A percentile compares a stretch with the other conserved stretches of the same genome.
Evolutionary conservation across 2,329 filamentous ascomycete genomes (phyloP).

Genomic region (Coniochaeta ligniaria): DNA sequence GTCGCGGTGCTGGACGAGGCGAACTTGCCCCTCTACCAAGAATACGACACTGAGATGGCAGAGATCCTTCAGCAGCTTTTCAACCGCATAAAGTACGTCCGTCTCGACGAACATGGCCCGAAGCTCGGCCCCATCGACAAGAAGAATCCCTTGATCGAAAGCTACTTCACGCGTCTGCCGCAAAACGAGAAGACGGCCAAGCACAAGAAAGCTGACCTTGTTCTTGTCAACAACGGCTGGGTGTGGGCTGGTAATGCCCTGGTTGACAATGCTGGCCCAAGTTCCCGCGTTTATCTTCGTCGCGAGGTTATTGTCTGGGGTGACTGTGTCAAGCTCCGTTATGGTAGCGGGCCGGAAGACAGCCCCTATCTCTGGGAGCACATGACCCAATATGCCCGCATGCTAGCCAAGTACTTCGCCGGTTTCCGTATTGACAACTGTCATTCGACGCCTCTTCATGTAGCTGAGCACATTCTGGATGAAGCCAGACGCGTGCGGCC

Average conservation of each 20-base stretch:
- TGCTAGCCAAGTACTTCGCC: conserved; percentile 90
- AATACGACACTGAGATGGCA: conserved; percentile 78
- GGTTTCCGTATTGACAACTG: conserved; percentile 98
- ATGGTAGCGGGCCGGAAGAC: conserved; percentile 72
- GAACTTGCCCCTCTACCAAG: conserved; percentile 83
- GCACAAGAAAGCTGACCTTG: conserved; percentile 68
- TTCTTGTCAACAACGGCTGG: conserved; percentile 94
- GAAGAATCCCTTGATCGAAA: conserved; percentile 77
- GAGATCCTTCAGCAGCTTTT: conserved; percentile 86
- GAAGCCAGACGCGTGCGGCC: conserved; percentile 84
- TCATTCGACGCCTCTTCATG: conserved; percentile 89
- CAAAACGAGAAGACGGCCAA: conserved; percentile 70
- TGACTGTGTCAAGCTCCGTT: conserved; percentile 94
- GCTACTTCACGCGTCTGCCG: conserved; percentile 89
- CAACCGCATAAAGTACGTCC: conserved; percentile 91
- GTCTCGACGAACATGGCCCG: conserved; percentile 86
- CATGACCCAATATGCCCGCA: conserved; percentile 86
- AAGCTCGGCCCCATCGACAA: conserved; percentile 73
- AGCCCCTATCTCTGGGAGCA: conserved; percentile 93
- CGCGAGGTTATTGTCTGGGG: conserved; percentile 97
- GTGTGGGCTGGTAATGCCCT: conserved; percentile 96
- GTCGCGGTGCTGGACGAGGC: conserved; percentile 67
- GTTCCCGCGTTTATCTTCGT: conserved; percentile 88
- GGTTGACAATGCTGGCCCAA: conserved; percentile 83
- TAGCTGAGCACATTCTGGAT: conserved; percentile 91